Conservation (phyloP, 2,329 filamentous ascomycete genomes). For the Pseudogymnoascus sp. region DNA sequence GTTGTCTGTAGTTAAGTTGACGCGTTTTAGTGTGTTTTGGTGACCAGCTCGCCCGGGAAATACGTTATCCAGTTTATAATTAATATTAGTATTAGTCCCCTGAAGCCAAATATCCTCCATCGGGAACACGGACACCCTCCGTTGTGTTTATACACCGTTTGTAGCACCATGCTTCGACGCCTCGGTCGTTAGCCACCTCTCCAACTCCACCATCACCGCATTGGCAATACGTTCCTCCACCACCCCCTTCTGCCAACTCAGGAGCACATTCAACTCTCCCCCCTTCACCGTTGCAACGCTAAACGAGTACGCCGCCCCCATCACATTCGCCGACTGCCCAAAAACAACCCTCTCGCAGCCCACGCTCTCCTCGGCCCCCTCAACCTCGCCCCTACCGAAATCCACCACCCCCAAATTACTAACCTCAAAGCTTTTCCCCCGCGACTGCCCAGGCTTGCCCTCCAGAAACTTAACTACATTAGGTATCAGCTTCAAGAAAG, state of each 20-base stretch:
- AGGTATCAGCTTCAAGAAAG: constrained; percentile 22
- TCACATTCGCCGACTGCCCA: constrained; percentile 40
- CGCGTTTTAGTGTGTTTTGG: too few relatives aligned
- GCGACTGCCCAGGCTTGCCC: constrained; percentile 36
- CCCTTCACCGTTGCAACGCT: constrained; percentile 41
- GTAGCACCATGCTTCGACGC: background rate
- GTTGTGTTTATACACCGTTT: background rate
- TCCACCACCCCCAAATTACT: constrained; percentile 45
- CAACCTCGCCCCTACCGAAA: constrained; percentile 23
- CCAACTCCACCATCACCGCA: background rate
- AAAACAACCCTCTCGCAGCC: constrained; percentile 41
- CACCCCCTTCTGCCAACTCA: constrained; percentile 43
- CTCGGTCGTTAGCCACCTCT: constrained; percentile 4
- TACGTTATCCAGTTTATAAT: background rate
- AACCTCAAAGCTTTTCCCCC: constrained; percentile 42
- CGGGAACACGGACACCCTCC: background rate
- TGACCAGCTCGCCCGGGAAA: too few relatives aligned
- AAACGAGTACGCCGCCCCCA: constrained; percentile 37
- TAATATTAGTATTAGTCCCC: background rate
- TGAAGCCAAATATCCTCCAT: background rate
- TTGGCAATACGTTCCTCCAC: constrained; percentile 1
- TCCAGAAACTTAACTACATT: constrained; percentile 39
- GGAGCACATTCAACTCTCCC: constrained; percentile 34
- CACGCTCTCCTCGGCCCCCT: constrained; percentile 22
- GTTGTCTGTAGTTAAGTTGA: too few relatives aligned